A percentile compares a stretch with the other conserved stretches of the same genome.
These are phyloP conservation scores for Kwoniella bestiolae DNA, from an alignment of 768 basidiomycete species.

Conservation along the genomic window DNA sequence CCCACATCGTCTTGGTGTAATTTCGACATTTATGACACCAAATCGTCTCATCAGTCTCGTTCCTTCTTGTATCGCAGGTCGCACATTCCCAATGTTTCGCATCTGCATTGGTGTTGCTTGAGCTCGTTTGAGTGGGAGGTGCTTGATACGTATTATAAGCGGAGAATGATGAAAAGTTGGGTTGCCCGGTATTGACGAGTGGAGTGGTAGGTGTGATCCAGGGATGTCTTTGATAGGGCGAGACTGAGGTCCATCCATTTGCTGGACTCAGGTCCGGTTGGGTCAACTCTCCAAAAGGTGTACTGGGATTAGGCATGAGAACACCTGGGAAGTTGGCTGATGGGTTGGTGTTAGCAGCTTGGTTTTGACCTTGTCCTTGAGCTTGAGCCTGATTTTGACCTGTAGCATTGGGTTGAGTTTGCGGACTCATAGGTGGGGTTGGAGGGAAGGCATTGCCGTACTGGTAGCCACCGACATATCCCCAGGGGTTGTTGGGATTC, in stretches of 20 bases:
- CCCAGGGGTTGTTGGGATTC: neutral
- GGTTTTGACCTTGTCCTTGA: neutral
- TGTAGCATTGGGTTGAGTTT: neutral
- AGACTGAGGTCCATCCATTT: neutral
- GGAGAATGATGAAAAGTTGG: neutral
- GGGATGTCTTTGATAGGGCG: neutral
- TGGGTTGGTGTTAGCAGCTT: neutral
- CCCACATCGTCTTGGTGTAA: neutral
- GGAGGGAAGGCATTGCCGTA: neutral
- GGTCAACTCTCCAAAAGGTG: neutral
- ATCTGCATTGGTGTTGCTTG: neutral
- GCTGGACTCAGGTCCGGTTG: neutral
- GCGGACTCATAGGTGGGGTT: neutral
- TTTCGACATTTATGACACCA: neutral
- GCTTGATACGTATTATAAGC: neutral
- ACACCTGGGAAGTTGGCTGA: neutral
- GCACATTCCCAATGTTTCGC: neutral
- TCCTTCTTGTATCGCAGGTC: neutral
- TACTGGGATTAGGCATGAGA: neutral
- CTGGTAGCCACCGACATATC: neutral
- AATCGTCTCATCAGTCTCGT: neutral
- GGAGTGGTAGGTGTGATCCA: neutral
- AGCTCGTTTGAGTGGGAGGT: neutral
- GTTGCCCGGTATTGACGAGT: neutral
- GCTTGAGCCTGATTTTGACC: neutral